phyloP scores from a whole-genome alignment of 2,329 filamentous ascomycete species.

The Xylariaceae sp. region DNA sequence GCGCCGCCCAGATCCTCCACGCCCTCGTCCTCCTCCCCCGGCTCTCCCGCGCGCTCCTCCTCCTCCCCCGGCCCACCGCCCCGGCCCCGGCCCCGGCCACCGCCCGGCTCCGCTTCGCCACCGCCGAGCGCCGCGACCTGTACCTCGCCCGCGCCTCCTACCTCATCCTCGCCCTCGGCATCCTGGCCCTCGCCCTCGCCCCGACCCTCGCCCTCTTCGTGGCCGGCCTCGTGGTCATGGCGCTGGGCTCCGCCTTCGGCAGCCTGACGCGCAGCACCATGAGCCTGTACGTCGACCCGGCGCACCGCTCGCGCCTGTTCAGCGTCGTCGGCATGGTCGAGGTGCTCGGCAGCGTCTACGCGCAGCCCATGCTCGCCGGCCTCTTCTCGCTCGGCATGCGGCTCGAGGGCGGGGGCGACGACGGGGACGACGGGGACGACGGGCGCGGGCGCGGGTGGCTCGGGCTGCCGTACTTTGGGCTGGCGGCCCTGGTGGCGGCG shows the following conservation, averaged over 20 bases:
- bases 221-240: constrained; percentile 14
- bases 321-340: constrained; percentile 24
- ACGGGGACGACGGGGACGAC: too few relatives aligned
- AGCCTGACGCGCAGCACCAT: constrained; percentile 16
- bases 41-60: constrained; percentile 11
- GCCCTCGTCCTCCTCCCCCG: constrained; percentile 23
- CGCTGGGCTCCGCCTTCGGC: constrained; percentile 18
- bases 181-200: constrained; percentile 8
- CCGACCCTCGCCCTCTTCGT: constrained; percentile 15
- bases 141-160: constrained; percentile 23
- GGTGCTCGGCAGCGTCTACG: constrained; percentile 18
- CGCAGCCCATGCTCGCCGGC: constrained; percentile 22
- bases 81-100: constrained; percentile 18
- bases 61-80: constrained; percentile 13
- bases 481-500: constrained; percentile 4
- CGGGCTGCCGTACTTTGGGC: constrained; percentile 22
- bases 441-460: too few relatives aligned
- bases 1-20: constrained; percentile 19
- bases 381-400: constrained; percentile 20
- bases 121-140: constrained; percentile 25
- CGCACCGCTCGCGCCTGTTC: constrained; percentile 24
- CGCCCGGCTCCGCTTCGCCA: too few relatives aligned
- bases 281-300: constrained; percentile 16
- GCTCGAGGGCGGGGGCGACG: constrained; percentile 15
- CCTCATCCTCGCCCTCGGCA: constrained; percentile 14